Percentiles rank a stretch among this genome's conserved stretches.
Evolutionary conservation across 495 filamentous ascomycete species (phyloP).

Genomic region (Daldinia bambusicola): DNA sequence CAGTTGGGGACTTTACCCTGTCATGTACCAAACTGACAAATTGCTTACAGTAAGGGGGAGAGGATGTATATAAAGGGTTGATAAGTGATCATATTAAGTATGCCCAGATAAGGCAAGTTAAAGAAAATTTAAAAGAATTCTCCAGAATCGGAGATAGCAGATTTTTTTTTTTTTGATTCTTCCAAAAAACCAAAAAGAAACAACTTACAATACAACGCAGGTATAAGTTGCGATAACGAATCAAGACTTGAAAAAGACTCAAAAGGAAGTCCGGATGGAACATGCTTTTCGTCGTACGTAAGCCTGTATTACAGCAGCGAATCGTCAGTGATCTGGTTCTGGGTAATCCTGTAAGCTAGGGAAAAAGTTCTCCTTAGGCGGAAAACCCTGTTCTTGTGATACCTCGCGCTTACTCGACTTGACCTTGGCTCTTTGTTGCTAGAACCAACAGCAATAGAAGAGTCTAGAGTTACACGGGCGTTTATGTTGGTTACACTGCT

Average conservation of each 20-base stretch:
- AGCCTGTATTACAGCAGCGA: conserved; percentile 4
- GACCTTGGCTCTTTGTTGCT: neutral
- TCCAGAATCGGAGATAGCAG: neutral
- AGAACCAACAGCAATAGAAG: neutral
- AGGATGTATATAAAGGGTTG: neutral
- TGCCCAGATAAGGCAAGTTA: neutral
- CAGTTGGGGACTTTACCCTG: conserved; percentile 6
- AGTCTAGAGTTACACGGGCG: conserved; percentile 33
- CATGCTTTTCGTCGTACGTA: conserved; percentile 19
- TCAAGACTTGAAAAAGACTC: neutral
- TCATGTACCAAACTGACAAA: neutral
- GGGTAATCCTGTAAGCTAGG: conserved; percentile 5
- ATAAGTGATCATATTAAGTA: neutral
- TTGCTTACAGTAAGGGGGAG: neutral
- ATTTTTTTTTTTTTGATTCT: neutral
- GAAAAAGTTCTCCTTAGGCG: neutral
- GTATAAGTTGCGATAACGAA: neutral
- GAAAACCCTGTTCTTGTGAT: conserved; percentile 11
- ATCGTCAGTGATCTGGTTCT: conserved; percentile 13
- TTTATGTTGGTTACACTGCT: conserved; percentile 34
- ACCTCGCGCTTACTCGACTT: conserved; percentile 40
- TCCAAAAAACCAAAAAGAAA: neutral
- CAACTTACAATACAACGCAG: neutral
- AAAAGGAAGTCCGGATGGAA: conserved; percentile 1
- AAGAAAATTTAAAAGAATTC: neutral